Base-by-base conservation (phyloP, 108 stramenopile genomes). In the Aurantiochytrium sp. region DNA sequence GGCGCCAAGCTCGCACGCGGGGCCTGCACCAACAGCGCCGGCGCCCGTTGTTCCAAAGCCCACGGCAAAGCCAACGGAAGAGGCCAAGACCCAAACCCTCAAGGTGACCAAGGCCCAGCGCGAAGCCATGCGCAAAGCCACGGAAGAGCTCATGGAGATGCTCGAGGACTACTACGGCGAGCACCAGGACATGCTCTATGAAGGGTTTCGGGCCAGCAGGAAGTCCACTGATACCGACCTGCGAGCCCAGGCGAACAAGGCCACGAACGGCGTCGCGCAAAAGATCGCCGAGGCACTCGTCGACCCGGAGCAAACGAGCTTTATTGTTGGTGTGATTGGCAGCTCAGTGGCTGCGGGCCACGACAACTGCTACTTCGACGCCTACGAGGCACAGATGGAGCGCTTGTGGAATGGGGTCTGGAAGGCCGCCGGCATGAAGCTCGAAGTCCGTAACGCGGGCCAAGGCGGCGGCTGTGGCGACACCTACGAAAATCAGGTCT, bases 391-490 rank as follows among this genome's bases (percentile, higher is more conserved):
- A 45, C 92, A 92, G 81, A 54, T 92, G 69, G 88, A 91, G 68
- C 39, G 92, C n/a, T 88, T 90, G 1, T 55, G 90, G 21, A 53
- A 87, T 41, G 55, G 89, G 4, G 55, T 91, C 45, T 92, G 91
- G 42, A 41, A 85, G 15, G 88, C 90, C 8, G 92, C 92, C 19
- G 86, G 86, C 41, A 91, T 92, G 89, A 86, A 81, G 15, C 52
- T 89, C 45, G 81, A 55, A 17, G 91, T 92, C 4, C 92, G 90
- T 50, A 92, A 92, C 73, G 92, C 92, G 12, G 92, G 92, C 24
- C 90, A 92, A 89, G 92, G 92, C 30, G 92, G 92, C 30, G 92
- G 92, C 69, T 92, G 92, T 48, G 91, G 91, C 24, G 92, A 92
- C 68, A 68, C 68, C 22, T 90, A 92, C 68, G 52, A 92, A 41